These are phyloP conservation scores for Afroboletus lepidellus DNA, from an alignment of 1,284 basidiomycete genomes.

Conservation along the genomic window DNA sequence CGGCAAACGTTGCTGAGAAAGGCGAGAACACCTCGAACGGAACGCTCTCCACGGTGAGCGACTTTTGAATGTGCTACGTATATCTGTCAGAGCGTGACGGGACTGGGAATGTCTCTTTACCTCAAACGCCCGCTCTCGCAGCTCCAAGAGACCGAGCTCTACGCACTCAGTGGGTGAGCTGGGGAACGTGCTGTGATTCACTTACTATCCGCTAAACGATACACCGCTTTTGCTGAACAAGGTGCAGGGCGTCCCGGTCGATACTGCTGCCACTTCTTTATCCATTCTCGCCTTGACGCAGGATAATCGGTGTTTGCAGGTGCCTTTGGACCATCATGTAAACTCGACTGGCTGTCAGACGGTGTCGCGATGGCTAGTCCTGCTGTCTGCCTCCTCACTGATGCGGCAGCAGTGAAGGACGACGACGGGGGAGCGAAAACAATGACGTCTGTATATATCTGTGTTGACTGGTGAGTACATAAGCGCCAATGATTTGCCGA, in stretches of 20 bases:
- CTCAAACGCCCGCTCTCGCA: slow-evolving; percentile 69
- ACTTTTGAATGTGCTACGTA: slow-evolving; percentile 69
- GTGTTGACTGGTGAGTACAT: slow-evolving; percentile 6
- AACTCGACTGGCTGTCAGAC: slow-evolving; percentile 38
- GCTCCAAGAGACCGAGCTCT: slow-evolving; percentile 68
- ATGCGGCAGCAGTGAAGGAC: slow-evolving; percentile 43
- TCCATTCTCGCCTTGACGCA: slow-evolving; percentile 59
- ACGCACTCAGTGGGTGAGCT: slow-evolving; percentile 1
- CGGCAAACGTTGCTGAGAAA: slow-evolving; percentile 79
- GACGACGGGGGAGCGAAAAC: slow-evolving; percentile 84
- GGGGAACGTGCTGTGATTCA: slow-evolving; percentile 11
- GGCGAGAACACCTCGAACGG: slow-evolving; percentile 85
- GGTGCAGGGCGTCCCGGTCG: slow-evolving; percentile 69
- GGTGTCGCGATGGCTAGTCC: slow-evolving; percentile 33
- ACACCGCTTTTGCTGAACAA: slow-evolving; percentile 86
- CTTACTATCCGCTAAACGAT: slow-evolving; percentile 81
- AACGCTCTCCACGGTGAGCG: slow-evolving; percentile 76
- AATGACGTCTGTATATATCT: slow-evolving; percentile 86
- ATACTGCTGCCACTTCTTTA: slow-evolving; percentile 56
- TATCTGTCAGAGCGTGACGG: neutral
- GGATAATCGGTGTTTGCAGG: slow-evolving; percentile 30
- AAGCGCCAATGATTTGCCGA: neutral
- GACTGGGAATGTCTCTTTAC: slow-evolving; percentile 32
- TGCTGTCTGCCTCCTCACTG: slow-evolving; percentile 14
- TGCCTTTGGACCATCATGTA: slow-evolving; percentile 25